Conservation (phyloP, 192 early-diverging fungal species). For the Coemansia umbellata region DNA sequence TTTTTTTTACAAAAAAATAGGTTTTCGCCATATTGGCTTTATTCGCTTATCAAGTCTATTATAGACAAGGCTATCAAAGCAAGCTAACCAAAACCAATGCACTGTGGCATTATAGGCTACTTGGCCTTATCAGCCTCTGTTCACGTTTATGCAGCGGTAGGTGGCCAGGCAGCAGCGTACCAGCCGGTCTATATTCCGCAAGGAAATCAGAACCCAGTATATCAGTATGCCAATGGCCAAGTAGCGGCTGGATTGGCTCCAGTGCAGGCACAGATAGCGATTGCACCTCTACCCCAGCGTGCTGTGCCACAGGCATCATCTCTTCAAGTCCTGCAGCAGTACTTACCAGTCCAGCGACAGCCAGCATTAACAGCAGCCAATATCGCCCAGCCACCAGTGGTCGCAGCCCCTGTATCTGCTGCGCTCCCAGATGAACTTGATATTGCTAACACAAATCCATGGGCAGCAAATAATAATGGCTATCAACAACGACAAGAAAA, state of each 20-base stretch:
- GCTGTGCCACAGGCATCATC: neutral
- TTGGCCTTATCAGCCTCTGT: neutral
- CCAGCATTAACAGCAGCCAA: neutral
- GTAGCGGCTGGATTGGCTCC: neutral
- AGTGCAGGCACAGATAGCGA: neutral
- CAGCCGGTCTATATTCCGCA: neutral
- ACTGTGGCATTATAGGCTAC: neutral
- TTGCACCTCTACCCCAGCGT: neutral
- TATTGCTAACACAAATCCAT: neutral
- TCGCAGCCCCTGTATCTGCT: neutral
- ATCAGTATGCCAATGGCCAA: constrained; percentile 1
- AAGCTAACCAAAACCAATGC: neutral
- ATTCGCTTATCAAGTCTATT: too few relatives aligned
- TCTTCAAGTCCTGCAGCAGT: neutral
- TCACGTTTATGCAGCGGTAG: neutral
- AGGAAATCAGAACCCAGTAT: neutral
- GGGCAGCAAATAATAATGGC: neutral
- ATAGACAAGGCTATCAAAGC: too few relatives aligned
- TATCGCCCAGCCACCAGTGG: neutral
- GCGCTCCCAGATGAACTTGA: too few relatives aligned
- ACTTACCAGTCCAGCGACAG: neutral
- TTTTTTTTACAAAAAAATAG: too few relatives aligned
- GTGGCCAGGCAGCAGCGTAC: neutral
- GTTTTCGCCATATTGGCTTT: too few relatives aligned
- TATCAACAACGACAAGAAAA: neutral